Evolutionary conservation across 2,329 filamentous ascomycete genomes (phyloP), one percentile per base, ranked within the genome.

Genomic region (Fusarium beomiforme): DNA sequence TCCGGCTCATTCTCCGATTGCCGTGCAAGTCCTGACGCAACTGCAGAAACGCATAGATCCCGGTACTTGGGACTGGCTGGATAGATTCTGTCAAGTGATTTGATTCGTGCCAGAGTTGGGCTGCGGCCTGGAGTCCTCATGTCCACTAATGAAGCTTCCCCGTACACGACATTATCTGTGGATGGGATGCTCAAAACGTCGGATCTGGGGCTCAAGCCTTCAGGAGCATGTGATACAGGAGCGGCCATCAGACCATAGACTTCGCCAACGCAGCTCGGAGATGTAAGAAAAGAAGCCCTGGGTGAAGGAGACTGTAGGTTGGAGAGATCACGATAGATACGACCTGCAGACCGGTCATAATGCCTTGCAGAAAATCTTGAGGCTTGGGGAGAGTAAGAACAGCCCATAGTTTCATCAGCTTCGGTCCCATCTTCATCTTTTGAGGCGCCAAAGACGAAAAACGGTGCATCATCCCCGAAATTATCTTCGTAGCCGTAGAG

Each of bases 361-460:
- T 79, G 74, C 46, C 75, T 78, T 39, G 79, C 58, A n/a, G 74
- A 71, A 47, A 81, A 75, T 8, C 62, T 75, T 5, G 78, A 76
- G 17, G 76, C 67, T 11, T 57, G 71, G 13, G 72, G 65, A 2
- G 71, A 66, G 41, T 65, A 61, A 14, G 64, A 53, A 24, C 63
- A 65, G 23, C 72, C 67, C n/a, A 31, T 37, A 5, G 34, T 21
- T 12, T 76, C 75, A 4, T 72, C 70, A 31, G 49, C 46, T 3
- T 61, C 36, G 29, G 66, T 74, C n/a, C 74, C 72, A 9, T 56
- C 56, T 19, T 78, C 76, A 13, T 75, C 64, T 34, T 72, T 64
- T n/a, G 75, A 75, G 31, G 80, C 78, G 3, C 84, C 85, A 69
- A 87, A 86, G 33, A 86, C 81, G 67, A 84, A 85, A 66, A 86